Percentiles rank a stretch among this genome's conserved stretches.
Conservation (phyloP, 768 basidiomycete genomes). For the Butyriboletus loyo region DNA sequence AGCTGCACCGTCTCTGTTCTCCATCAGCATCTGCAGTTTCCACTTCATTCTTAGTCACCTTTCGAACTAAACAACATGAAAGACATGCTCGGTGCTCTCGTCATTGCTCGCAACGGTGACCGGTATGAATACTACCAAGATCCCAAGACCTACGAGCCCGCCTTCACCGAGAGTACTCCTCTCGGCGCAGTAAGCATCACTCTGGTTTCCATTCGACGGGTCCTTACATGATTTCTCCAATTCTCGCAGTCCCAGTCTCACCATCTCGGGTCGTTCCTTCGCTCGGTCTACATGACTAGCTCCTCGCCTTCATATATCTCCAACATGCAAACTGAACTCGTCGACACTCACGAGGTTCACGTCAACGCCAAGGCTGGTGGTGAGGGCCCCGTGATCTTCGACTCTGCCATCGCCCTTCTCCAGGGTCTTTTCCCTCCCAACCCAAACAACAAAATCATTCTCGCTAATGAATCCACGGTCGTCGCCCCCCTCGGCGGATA, state of each 20-base stretch:
- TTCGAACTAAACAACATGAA: conserved; percentile 24
- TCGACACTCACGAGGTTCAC: conserved; percentile 70
- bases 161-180: conserved; percentile 68
- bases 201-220: background rate
- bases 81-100: conserved; percentile 72
- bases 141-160: conserved; percentile 60
- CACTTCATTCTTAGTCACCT: conserved; percentile 14
- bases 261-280: conserved; percentile 59
- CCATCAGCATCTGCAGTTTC: conserved; percentile 18
- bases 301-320: conserved; percentile 68
- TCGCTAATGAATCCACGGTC: conserved; percentile 75
- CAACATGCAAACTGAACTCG: conserved; percentile 63
- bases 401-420: conserved; percentile 79
- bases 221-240: background rate
- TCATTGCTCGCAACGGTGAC: conserved; percentile 79
- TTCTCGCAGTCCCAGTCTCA: conserved; percentile 58
- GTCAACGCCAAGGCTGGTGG: conserved; percentile 80
- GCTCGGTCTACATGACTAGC: conserved; percentile 62
- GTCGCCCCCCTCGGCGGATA: conserved; percentile 77
- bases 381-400: conserved; percentile 84
- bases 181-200: conserved; percentile 59
- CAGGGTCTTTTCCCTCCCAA: conserved; percentile 89
- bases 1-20: conserved; percentile 2
- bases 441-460: conserved; percentile 61
- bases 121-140: conserved; percentile 68